Evolutionary conservation across 805 yeast genomes (phyloP), one percentile per base, ranked within the genome.

Genomic region (Sporopachydermia quercuum): DNA sequence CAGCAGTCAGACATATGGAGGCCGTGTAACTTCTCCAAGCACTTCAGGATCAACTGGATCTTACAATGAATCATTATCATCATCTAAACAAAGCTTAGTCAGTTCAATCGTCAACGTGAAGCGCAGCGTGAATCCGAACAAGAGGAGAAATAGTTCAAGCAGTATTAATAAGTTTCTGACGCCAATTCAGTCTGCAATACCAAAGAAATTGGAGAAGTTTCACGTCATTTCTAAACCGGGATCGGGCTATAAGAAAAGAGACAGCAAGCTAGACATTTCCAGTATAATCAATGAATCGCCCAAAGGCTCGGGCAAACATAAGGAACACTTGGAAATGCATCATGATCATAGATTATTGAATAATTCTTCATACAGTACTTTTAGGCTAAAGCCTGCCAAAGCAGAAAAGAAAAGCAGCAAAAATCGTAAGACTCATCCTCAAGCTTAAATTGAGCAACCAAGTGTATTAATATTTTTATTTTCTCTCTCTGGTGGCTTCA

Each of bases 121-220:
- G n/a, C n/a, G n/a, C n/a, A n/a, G n/a, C n/a, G n/a, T n/a, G n/a
- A n/a, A n/a, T n/a, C n/a, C n/a, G n/a, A n/a, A n/a, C n/a, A n/a
- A n/a, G n/a, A n/a, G n/a, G n/a, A 23, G 30, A 23, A 23, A 8
- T n/a, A 8, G 13, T n/a, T 8, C n/a, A 23, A n/a, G 30, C 8
- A 23, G n/a, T 23, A 23, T 23, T 8, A 23, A 23, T n/a, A 23
- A 23, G 30, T 8, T 23, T 8, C 30, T 23, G 30, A 23, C 30
- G 30, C 30, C 30, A 8, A n/a, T 23, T 23, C n/a, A 8, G 8
- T 23, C 30, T 8, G 30, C 30, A n/a, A 23, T 23, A 23, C 30
- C 30, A 23, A 23, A 23, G 30, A 23, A 23, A n/a, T n/a, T 23
- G 30, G 30, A 23, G 30, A 23, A 23, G 30, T 23, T 23, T 23